Conservation (phyloP, 495 filamentous ascomycete genomes). For the Xylaria palmicola region DNA sequence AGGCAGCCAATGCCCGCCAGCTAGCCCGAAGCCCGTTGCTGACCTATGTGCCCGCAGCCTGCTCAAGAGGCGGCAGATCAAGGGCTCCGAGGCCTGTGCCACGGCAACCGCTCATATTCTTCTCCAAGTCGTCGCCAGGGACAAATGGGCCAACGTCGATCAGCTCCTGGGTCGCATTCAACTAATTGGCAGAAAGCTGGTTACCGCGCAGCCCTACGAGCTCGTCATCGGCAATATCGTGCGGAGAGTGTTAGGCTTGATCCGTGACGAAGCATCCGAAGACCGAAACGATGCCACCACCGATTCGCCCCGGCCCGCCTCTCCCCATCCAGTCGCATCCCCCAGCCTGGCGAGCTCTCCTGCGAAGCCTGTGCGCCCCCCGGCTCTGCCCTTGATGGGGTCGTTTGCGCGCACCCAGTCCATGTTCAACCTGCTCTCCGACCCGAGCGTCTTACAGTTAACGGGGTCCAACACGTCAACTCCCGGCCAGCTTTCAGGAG, state of each 20-base stretch:
- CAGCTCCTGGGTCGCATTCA: slow-evolving; percentile 77
- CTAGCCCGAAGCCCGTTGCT: neutral
- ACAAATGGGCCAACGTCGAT: slow-evolving; percentile 67
- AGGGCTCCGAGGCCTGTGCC: slow-evolving; percentile 81
- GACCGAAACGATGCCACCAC: slow-evolving; percentile 66
- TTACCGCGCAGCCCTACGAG: slow-evolving; percentile 80
- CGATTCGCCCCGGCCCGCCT: slow-evolving; percentile 38
- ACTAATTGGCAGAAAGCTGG: slow-evolving; percentile 68
- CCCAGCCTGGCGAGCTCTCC: slow-evolving; percentile 24
- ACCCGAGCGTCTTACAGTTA: slow-evolving; percentile 22
- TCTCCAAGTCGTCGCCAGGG: slow-evolving; percentile 73
- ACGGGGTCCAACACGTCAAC: slow-evolving; percentile 44
- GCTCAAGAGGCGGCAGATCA: slow-evolving; percentile 86
- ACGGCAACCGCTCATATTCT: slow-evolving; percentile 87
- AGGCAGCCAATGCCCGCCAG: neutral
- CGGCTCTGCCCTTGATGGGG: slow-evolving; percentile 51
- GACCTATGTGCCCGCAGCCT: slow-evolving; percentile 51
- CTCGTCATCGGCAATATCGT: slow-evolving; percentile 93
- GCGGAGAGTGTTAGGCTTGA: slow-evolving; percentile 81
- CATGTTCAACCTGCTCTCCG: slow-evolving; percentile 81
- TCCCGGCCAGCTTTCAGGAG: slow-evolving; percentile 34
- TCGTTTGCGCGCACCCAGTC: slow-evolving; percentile 61
- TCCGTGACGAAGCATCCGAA: slow-evolving; percentile 86
- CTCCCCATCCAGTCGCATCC: slow-evolving; percentile 17
- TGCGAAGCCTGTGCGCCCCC: slow-evolving; percentile 46